Percentiles rank a stretch among this genome's conserved stretches.
phyloP scores from a whole-genome alignment of 129 eudicot species.

The Centaurea solstitialis region DNA sequence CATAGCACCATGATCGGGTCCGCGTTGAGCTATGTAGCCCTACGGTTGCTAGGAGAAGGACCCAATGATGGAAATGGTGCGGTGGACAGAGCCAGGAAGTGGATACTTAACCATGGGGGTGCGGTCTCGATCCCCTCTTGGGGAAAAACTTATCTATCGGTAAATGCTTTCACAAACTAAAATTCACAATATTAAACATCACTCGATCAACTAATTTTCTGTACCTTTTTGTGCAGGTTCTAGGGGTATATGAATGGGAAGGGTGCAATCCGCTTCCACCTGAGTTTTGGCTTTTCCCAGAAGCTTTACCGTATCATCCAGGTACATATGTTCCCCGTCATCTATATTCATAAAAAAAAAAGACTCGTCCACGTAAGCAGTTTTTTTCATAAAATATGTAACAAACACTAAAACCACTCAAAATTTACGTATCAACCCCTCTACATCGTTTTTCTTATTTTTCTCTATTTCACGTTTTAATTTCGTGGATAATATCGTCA shows the following conservation, averaged over 20 bases:
- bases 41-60: constrained; percentile 68
- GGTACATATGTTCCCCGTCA: constrained; percentile 22
- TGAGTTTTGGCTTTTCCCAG: constrained; percentile 84
- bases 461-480: not conserved
- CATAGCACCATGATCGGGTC: constrained; percentile 84
- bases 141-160: constrained; percentile 88
- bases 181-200: not conserved
- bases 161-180: constrained; percentile 9
- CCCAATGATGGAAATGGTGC: constrained; percentile 60
- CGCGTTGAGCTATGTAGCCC: constrained; percentile 63
- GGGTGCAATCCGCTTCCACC: constrained; percentile 88
- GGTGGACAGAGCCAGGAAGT: constrained; percentile 50
- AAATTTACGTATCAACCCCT: not conserved
- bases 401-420: not conserved
- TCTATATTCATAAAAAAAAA: not conserved
- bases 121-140: constrained; percentile 75
- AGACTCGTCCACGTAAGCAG: not conserved
- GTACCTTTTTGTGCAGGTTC: constrained; percentile 43
- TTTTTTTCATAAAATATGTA: not conserved
- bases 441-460: not conserved
- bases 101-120: constrained; percentile 83
- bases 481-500: not conserved
- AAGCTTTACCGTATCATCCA: constrained; percentile 73
- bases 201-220: not conserved
- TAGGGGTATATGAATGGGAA: constrained; percentile 87